These are phyloP conservation scores for Elaeis oleifera DNA, from an alignment of 202 grass and related monocot species.

Conservation along the genomic window DNA sequence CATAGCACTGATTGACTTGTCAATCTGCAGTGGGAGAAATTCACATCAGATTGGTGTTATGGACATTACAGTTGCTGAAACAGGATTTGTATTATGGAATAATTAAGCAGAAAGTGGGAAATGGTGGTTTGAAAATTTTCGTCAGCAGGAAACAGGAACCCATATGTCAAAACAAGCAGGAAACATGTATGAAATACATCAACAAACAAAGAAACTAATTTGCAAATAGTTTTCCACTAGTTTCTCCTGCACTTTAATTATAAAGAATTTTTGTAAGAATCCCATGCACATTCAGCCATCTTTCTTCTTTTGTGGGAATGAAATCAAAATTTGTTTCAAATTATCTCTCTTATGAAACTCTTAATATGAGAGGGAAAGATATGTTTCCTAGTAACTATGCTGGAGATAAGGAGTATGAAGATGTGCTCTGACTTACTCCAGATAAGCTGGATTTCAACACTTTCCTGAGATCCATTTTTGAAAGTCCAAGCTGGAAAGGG, in stretches of 20 bases:
- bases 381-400: background rate
- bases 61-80: no score
- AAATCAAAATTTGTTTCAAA: no score
- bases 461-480: slow-evolving; percentile 88
- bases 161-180: no score
- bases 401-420: background rate
- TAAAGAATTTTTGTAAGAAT: no score
- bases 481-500: slow-evolving; percentile 88
- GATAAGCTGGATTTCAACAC: slow-evolving; percentile 94
- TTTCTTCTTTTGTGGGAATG: no score
- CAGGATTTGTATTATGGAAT: background rate
- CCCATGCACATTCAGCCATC: no score
- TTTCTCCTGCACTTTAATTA: no score
- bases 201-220: no score
- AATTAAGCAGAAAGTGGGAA: slow-evolving; percentile 5
- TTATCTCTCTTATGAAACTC: no score
- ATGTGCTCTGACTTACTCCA: slow-evolving; percentile 40
- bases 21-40: slow-evolving; percentile 39
- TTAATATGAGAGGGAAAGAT: background rate
- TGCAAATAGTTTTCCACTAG: no score
- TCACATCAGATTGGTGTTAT: background rate
- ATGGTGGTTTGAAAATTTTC: slow-evolving; percentile 3
- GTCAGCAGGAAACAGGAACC: no score
- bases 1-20: slow-evolving; percentile 85
- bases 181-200: no score